Evolutionary conservation across 1,284 basidiomycete genomes (phyloP).

Genomic region (Leccinum pachyderme): DNA sequence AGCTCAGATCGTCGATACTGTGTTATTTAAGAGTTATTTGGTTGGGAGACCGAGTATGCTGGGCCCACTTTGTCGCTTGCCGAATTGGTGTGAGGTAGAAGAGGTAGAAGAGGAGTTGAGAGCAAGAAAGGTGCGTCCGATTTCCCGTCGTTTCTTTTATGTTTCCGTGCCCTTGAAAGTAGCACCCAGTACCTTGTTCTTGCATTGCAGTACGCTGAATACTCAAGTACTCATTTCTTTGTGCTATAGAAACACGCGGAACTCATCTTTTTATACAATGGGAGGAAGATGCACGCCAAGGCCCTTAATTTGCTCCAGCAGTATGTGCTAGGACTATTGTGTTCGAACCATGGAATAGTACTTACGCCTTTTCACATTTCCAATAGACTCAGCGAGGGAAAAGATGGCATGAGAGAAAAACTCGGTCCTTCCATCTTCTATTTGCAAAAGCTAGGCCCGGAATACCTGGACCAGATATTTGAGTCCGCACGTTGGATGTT

Average conservation of each 20-base stretch:
- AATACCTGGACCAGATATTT: constrained; percentile 79
- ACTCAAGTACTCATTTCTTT: neutral
- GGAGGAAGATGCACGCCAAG: constrained; percentile 93
- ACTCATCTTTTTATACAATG: constrained; percentile 88
- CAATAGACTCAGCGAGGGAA: constrained; percentile 73
- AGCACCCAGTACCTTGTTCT: neutral
- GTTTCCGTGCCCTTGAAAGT: neutral
- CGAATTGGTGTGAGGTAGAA: constrained; percentile 97
- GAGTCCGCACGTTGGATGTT: constrained; percentile 85
- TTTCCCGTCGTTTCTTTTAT: neutral
- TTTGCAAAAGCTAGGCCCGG: constrained; percentile 85
- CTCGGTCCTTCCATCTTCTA: constrained; percentile 86
- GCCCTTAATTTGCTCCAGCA: constrained; percentile 80
- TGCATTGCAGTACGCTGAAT: neutral
- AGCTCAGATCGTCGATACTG: constrained; percentile 95
- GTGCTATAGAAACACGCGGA: constrained; percentile 80
- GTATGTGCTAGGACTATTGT: constrained; percentile 37
- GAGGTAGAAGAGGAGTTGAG: constrained; percentile 90
- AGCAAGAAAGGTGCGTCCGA: constrained; percentile 65
- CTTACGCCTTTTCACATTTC: neutral
- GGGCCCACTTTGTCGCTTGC: constrained; percentile 85
- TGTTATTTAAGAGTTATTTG: constrained; percentile 92
- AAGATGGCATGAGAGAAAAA: constrained; percentile 77
- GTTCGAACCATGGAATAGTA: neutral
- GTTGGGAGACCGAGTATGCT: constrained; percentile 81